These are phyloP conservation scores for Paracoccidioides lutzii DNA, from an alignment of 2,329 filamentous ascomycete genomes.

Conservation along the genomic window DNA sequence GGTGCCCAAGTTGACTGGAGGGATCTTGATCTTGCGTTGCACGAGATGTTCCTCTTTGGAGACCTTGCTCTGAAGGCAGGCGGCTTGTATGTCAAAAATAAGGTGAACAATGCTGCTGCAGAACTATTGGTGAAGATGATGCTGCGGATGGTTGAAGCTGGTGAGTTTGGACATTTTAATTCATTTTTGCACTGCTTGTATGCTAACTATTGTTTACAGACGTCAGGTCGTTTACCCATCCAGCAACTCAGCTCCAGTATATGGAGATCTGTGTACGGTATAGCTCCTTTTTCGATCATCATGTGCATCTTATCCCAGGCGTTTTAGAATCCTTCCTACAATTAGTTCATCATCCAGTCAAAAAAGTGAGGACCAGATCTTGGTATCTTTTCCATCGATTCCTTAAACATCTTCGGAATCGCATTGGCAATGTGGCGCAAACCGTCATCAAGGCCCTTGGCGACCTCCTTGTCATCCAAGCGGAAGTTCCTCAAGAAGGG, in stretches of 20 bases:
- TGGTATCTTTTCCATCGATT: conserved; percentile 96
- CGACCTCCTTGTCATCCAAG: conserved; percentile 80
- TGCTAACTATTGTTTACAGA: conserved; percentile 37
- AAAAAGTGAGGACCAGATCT: conserved; percentile 75
- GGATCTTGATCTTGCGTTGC: conserved; percentile 80
- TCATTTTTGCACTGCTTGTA: not conserved
- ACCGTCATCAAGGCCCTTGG: conserved; percentile 81
- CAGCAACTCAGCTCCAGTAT: conserved; percentile 85
- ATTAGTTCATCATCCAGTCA: conserved; percentile 75
- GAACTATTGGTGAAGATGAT: conserved; percentile 84
- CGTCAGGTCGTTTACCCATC: conserved; percentile 74
- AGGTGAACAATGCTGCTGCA: conserved; percentile 64
- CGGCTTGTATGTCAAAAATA: conserved; percentile 73
- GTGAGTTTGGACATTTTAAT: conserved; percentile 39
- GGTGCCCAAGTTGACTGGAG: conserved; percentile 77
- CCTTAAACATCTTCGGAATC: conserved; percentile 70
- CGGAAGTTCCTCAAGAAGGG: conserved; percentile 66
- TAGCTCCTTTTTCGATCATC: conserved; percentile 78
- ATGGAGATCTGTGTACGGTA: conserved; percentile 98
- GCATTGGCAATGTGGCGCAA: conserved; percentile 80
- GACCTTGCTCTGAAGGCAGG: conserved; percentile 84
- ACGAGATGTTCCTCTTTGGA: conserved; percentile 93
- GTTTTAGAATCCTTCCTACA: conserved; percentile 86
- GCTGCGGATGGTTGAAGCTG: conserved; percentile 85
- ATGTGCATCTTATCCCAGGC: conserved; percentile 66